phyloP scores from a whole-genome alignment of 345 rosid species.

The Garcia nutans region DNA sequence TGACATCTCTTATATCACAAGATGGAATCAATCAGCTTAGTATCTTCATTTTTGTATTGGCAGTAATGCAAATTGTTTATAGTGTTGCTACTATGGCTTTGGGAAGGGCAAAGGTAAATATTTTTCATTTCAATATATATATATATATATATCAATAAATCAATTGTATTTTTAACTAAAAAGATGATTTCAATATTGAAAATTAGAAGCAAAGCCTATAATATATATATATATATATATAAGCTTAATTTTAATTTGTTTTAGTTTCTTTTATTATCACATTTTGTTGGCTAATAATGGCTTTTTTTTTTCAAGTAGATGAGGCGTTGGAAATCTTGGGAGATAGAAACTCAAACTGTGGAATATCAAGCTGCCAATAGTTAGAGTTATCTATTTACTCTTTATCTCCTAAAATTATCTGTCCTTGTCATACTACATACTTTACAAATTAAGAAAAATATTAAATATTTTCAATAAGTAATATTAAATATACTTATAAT shows the following conservation, averaged over 20 bases:
- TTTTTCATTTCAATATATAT: too few relatives aligned
- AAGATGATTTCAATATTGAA: too few relatives aligned
- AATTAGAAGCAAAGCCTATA: too few relatives aligned
- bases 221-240: too few relatives aligned
- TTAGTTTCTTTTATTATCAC: not conserved
- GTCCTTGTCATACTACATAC: too few relatives aligned
- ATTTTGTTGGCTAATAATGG: not conserved
- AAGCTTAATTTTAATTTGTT: not conserved
- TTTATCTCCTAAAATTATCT: too few relatives aligned
- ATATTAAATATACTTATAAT: too few relatives aligned
- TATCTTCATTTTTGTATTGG: conserved; percentile 64
- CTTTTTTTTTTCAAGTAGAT: conserved; percentile 39
- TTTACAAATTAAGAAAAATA: too few relatives aligned
- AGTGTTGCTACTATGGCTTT: conserved; percentile 59
- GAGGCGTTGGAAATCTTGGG: conserved; percentile 75
- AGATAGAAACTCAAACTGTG: conserved; percentile 57
- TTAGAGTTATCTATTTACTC: too few relatives aligned
- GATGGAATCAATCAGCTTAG: conserved; percentile 64
- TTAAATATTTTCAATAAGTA: too few relatives aligned
- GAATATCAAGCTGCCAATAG: conserved; percentile 63
- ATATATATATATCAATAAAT: too few relatives aligned
- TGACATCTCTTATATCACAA: conserved; percentile 51
- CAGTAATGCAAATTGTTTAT: conserved; percentile 65
- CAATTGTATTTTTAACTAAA: too few relatives aligned
- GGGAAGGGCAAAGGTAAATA: conserved; percentile 72